Percentiles rank a stretch among this genome's conserved stretches.
Evolutionary conservation across 495 filamentous ascomycete species (phyloP).

Genomic region (Jackrogersella minutella): DNA sequence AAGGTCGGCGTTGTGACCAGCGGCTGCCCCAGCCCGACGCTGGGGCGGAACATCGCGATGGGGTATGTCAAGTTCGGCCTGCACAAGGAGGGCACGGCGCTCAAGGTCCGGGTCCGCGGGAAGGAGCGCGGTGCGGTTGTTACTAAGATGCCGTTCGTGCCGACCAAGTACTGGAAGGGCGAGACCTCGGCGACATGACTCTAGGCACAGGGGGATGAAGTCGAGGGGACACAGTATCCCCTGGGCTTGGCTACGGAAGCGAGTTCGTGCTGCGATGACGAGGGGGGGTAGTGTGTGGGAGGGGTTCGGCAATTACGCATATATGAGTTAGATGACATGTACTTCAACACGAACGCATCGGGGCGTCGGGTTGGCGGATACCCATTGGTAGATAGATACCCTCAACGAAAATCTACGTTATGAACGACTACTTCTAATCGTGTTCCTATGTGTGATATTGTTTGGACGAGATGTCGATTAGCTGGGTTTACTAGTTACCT

Average conservation of each 20-base stretch:
- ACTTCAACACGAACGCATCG: constrained; percentile 1
- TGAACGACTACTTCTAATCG: not conserved
- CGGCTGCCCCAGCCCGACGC: constrained; percentile 85
- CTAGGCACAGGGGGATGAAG: too few relatives aligned
- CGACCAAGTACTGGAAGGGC: constrained; percentile 68
- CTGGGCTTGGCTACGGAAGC: too few relatives aligned
- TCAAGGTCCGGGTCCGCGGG: constrained; percentile 81
- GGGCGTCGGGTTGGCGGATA: constrained; percentile 16
- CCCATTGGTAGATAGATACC: constrained; percentile 32
- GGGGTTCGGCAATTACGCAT: not conserved
- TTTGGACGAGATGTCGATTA: not conserved
- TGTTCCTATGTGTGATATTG: not conserved
- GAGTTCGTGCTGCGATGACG: too few relatives aligned
- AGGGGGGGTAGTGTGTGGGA: not conserved
- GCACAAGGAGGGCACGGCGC: constrained; percentile 87
- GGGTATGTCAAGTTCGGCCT: constrained; percentile 84
- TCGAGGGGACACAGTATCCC: too few relatives aligned
- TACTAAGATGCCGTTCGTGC: constrained; percentile 93
- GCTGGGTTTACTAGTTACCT: not conserved
- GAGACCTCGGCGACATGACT: too few relatives aligned
- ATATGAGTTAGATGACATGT: not conserved
- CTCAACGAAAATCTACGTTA: constrained; percentile 38
- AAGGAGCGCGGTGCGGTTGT: constrained; percentile 81
- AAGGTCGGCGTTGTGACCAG: constrained; percentile 77
- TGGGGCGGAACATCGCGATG: constrained; percentile 94